Evolutionary conservation across 2,329 filamentous ascomycete species (phyloP).

Genomic region (Onygena corvina): DNA sequence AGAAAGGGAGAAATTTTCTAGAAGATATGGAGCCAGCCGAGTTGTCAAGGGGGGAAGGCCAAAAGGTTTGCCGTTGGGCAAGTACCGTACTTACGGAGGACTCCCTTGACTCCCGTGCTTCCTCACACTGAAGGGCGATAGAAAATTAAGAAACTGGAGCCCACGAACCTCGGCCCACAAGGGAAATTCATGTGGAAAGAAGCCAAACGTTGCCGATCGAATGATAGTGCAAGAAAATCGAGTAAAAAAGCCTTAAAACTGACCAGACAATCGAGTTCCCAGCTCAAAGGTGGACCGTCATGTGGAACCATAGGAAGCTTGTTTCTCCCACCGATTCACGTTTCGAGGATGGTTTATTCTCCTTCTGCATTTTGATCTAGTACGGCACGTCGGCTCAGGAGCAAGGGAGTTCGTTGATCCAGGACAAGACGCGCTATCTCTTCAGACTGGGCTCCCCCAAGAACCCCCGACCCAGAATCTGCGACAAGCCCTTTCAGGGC

Average conservation of each 20-base stretch:
- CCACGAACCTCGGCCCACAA: conserved; percentile 1
- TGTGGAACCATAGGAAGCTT: conserved; percentile 5
- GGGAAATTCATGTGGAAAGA: conserved; percentile 2
- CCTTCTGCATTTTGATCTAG: neutral
- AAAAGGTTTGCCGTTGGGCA: conserved; percentile 1
- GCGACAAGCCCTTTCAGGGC: neutral
- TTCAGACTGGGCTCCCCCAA: neutral
- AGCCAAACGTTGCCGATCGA: neutral
- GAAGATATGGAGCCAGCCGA: conserved; percentile 10
- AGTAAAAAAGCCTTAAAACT: neutral
- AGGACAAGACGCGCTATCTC: neutral
- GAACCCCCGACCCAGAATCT: neutral
- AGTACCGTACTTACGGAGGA: neutral
- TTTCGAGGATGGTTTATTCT: neutral
- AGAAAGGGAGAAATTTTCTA: conserved; percentile 8
- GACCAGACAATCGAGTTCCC: conserved; percentile 1
- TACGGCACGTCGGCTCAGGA: neutral
- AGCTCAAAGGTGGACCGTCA: neutral
- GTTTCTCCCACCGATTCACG: neutral
- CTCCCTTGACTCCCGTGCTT: neutral
- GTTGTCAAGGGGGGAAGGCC: neutral
- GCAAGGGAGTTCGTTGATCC: neutral
- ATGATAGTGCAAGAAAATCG: neutral
- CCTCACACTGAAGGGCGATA: neutral
- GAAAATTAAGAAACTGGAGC: conserved; percentile 4